phyloP scores from a whole-genome alignment of 139 green algal species.

The Chlorella sp. region DNA sequence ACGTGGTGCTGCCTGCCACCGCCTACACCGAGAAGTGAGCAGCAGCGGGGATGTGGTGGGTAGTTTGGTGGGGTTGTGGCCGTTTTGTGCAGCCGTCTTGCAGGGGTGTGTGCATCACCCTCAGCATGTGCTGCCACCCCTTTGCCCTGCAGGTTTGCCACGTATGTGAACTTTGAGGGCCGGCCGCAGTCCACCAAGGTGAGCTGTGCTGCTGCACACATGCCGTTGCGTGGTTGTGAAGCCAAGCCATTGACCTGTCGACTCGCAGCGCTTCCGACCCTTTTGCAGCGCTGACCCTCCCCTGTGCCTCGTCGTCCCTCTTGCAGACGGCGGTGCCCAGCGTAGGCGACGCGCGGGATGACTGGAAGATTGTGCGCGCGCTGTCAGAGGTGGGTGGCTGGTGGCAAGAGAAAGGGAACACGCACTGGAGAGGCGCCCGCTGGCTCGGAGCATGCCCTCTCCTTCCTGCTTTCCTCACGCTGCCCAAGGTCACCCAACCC shows the following conservation, averaged over 20 bases:
- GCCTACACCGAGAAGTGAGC: conserved; percentile 91
- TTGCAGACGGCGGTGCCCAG: conserved; percentile 75
- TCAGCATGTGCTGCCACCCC: too few species aligned
- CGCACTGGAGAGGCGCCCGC: too few species aligned
- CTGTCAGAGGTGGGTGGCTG: conserved; percentile 67
- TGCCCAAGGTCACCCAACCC: too few species aligned
- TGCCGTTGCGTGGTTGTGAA: too few species aligned
- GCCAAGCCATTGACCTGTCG: too few species aligned
- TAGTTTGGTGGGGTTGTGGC: too few species aligned
- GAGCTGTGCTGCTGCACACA: neutral
- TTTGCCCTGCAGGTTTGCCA: conserved; percentile 41
- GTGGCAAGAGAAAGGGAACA: too few species aligned
- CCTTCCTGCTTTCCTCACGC: too few species aligned
- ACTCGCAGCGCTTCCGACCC: neutral
- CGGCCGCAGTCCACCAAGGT: conserved; percentile 89
- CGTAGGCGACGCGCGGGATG: conserved; percentile 86
- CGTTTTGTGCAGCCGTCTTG: too few species aligned
- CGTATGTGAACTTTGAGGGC: conserved; percentile 95
- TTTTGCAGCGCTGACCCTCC: neutral
- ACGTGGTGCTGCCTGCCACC: conserved; percentile 94
- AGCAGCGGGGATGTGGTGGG: too few species aligned
- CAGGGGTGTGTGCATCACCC: too few species aligned
- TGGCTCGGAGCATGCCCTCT: too few species aligned
- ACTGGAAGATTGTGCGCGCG: conserved; percentile 95
- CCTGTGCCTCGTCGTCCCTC: neutral